phyloP scores from a whole-genome alignment of 1,284 basidiomycete species.

The Boletus semigastroideus region DNA sequence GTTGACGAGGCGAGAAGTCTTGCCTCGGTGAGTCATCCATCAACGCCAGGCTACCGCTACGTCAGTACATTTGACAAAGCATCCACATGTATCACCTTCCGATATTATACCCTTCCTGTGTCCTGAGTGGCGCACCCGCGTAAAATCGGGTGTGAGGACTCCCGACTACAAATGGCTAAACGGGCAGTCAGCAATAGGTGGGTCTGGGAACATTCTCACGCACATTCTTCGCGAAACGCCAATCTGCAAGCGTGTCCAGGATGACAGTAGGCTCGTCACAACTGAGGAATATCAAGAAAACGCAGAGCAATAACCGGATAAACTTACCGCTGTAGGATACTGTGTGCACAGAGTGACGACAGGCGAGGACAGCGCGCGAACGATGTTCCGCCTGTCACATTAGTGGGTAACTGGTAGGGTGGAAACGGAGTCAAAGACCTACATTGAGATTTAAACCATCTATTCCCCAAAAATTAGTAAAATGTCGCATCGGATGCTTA shows the following conservation, averaged over 20 bases:
- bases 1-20: conserved; percentile 86
- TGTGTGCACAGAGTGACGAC: conserved; percentile 80
- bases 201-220: conserved; percentile 20
- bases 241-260: conserved; percentile 78
- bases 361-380: conserved; percentile 55
- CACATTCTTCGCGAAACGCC: conserved; percentile 85
- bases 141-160: conserved; percentile 82
- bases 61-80: conserved; percentile 6
- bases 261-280: conserved; percentile 88
- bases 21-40: conserved; percentile 82
- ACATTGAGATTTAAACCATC: conserved; percentile 87
- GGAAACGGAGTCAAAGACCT: conserved; percentile 25
- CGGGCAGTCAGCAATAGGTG: not conserved
- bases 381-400: conserved; percentile 58
- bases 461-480: conserved; percentile 29
- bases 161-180: conserved; percentile 73
- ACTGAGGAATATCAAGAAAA: conserved; percentile 37
- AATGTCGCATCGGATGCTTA: conserved; percentile 1
- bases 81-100: conserved; percentile 56
- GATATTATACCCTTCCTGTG: conserved; percentile 88
- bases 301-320: not conserved
- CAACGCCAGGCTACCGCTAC: conserved; percentile 63
- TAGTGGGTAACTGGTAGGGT: not conserved
- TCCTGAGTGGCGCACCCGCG: conserved; percentile 87
- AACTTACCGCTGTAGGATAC: conserved; percentile 75